Percentiles rank a stretch among this genome's conserved stretches.
Evolutionary conservation across 192 early-diverging fungal species (phyloP).

Genomic region (Thoreauomyces humboldtii): DNA sequence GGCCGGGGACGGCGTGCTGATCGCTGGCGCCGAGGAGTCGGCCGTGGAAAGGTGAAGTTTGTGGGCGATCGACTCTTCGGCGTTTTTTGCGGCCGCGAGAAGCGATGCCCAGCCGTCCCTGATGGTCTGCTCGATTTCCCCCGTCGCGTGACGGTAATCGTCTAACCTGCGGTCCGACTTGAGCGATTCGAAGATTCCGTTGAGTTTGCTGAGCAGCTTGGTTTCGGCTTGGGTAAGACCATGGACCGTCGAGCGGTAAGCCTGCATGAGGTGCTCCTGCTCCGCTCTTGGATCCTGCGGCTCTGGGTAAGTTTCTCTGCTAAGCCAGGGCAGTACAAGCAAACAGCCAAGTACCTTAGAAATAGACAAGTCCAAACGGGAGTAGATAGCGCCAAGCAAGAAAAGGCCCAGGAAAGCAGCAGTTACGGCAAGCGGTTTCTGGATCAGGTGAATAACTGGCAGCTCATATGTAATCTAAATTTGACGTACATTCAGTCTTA

Average conservation of each 20-base stretch:
- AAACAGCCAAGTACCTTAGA: constrained; percentile 18
- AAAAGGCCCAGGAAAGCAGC: constrained; percentile 40
- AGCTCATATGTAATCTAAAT: constrained; percentile 45
- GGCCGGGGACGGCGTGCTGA: not conserved
- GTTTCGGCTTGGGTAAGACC: not conserved
- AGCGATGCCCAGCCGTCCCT: constrained; percentile 4
- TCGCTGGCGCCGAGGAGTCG: not conserved
- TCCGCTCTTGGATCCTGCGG: constrained; percentile 20
- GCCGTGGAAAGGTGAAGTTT: not conserved
- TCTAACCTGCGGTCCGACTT: constrained; percentile 13
- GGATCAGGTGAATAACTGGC: constrained; percentile 26
- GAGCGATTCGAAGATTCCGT: constrained; percentile 18
- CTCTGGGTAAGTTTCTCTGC: not conserved
- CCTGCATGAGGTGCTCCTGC: not conserved
- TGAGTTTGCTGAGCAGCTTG: constrained; percentile 13
- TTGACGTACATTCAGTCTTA: not conserved
- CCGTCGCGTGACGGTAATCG: constrained; percentile 1
- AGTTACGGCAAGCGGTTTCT: constrained; percentile 47
- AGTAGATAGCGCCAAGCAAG: constrained; percentile 32
- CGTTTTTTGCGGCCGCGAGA: constrained; percentile 2
- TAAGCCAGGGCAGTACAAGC: not conserved
- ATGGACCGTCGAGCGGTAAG: constrained; percentile 4
- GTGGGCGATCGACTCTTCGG: not conserved
- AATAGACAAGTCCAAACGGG: constrained; percentile 47
- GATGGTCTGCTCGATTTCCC: not conserved